Evolutionary conservation across 345 rosid species (phyloP), one percentile per base, ranked within the genome.

Genomic region (Microcos paniculata): DNA sequence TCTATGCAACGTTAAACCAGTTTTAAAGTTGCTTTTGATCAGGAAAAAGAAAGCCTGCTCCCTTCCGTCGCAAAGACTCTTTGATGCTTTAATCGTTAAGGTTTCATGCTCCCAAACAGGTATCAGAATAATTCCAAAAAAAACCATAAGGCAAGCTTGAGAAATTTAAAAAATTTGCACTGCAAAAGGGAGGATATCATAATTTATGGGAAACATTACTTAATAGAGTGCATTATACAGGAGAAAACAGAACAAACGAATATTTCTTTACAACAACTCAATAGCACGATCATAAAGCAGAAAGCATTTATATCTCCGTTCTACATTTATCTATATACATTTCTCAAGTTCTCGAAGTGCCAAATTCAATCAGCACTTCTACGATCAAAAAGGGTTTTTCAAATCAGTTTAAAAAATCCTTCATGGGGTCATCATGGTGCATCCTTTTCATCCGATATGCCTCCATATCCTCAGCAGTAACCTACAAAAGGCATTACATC

Each of bases 341-440:
- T 35, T 35, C 40, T 35, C 40, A 35, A 3, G 40, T 35, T 35
- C 40, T 0, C 40, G 40, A 35, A 3, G 6, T 7, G 6, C 40
- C 40, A 1, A 35, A 35, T n/a, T n/a, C n/a, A n/a, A n/a, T n/a
- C n/a, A n/a, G n/a, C n/a, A n/a, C n/a, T n/a, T n/a, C n/a, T n/a
- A n/a, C n/a, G 40, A 3, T 35, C 40, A 35, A 35, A 2, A 35
- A 35, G 6, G 40, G 7, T 19, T 2, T 5, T 59, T 13, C 38
- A 2, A 8, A 59, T 73, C 79, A 67, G 70, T 82, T 76, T 45
- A 85, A 62, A 65, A 88, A 81, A 76, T 82, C 83, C 79, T 84
- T 90, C 89, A 90, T 85, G 8, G 90, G 92, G 55, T 87, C 90
- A 46, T 87, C 92, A 1, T 72, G 80, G 62, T 80, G 92, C 5